Percentiles rank a stretch among this genome's conserved stretches.
These are phyloP conservation scores for Skeletonema potamos DNA, from an alignment of 108 stramenopile species.

Conservation along the genomic window DNA sequence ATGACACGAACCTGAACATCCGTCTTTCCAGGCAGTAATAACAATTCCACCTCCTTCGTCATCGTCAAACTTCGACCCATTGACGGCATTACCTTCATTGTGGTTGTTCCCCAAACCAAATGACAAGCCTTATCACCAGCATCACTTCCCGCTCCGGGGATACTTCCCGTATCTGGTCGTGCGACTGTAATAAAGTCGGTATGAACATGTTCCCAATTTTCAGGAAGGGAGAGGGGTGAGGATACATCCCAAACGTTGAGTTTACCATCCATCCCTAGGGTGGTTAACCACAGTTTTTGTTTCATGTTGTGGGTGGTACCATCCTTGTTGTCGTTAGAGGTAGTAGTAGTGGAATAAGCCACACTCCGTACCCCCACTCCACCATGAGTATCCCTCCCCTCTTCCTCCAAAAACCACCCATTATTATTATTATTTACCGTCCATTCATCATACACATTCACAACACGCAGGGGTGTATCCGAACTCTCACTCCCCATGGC, in stretches of 20 bases:
- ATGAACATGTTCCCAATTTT: slow-evolving; percentile 42
- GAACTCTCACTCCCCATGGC: slow-evolving; percentile 62
- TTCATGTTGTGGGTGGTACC: no score
- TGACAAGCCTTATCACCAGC: slow-evolving; percentile 59
- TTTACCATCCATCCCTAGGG: slow-evolving; percentile 70
- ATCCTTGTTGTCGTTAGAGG: background rate
- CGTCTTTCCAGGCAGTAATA: slow-evolving; percentile 47
- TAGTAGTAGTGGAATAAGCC: slow-evolving; percentile 13
- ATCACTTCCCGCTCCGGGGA: slow-evolving; percentile 61
- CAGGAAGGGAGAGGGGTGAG: slow-evolving; percentile 12
- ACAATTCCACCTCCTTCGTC: slow-evolving; percentile 3
- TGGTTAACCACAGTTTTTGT: slow-evolving; percentile 32
- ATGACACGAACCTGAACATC: slow-evolving; percentile 45
- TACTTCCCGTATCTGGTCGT: slow-evolving; percentile 57
- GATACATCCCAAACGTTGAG: slow-evolving; percentile 56
- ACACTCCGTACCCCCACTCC: slow-evolving; percentile 54
- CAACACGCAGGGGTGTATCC: slow-evolving; percentile 47
- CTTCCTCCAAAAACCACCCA: slow-evolving; percentile 38
- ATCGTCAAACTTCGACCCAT: background rate
- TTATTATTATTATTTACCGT: slow-evolving; percentile 11
- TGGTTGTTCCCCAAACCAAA: slow-evolving; percentile 26
- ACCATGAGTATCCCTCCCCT: slow-evolving; percentile 41
- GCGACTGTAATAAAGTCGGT: slow-evolving; percentile 33
- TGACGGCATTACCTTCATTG: no score
- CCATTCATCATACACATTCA: slow-evolving; percentile 38